Evolutionary conservation across 176 grass and related monocot species (phyloP), one percentile per base, ranked within the genome.

Genomic region (Hsuehochloa calcarea): DNA sequence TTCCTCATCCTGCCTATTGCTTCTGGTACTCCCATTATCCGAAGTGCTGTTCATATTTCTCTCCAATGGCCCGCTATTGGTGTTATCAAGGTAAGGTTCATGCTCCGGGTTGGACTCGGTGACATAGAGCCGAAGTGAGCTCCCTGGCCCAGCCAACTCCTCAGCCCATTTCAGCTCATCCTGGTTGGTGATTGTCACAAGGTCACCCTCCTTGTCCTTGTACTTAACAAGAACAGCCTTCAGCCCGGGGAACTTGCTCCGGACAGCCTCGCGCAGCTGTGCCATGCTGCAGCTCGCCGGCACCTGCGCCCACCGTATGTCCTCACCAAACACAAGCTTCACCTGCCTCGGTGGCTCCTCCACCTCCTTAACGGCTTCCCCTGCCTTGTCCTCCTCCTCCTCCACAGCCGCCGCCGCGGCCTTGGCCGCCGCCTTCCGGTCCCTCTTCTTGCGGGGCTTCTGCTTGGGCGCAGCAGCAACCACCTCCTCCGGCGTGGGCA

Each of bases 131-230:
- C 93, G 81, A 51, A 98, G 64, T 6, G 96, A 93, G 71, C 91
- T 92, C 29, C 92, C 91, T 15, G 80, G 63, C 27, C 85, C 89
- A 26, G 88, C 82, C 46, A 92, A 84, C 16, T 95, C 83, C 80
- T 92, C 85, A 10, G 93, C 96, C 89, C 91, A 98, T 74, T 79
- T 95, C 25, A 98, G 68, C 74, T 98, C 96, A 72, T 95, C 87
- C 41, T 94, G 69, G 31, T 87, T 89, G 55, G 96, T 95, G 89
- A 98, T 98, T 58, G 96, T 98, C 74, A 95, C 93, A 76, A 98
- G 87, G 77, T 98, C 96, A 10, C 93, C 96, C 74, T 98, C 93
- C 79, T 71, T 98, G 80, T 98, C 96, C 81, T 86, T 92, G 56
- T 95, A 95, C 72, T 98, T 98, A 74, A 98, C 75, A 76, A 95